Base-by-base conservation (phyloP, 305 asterid genomes). In the Fraxinus paxiana region DNA sequence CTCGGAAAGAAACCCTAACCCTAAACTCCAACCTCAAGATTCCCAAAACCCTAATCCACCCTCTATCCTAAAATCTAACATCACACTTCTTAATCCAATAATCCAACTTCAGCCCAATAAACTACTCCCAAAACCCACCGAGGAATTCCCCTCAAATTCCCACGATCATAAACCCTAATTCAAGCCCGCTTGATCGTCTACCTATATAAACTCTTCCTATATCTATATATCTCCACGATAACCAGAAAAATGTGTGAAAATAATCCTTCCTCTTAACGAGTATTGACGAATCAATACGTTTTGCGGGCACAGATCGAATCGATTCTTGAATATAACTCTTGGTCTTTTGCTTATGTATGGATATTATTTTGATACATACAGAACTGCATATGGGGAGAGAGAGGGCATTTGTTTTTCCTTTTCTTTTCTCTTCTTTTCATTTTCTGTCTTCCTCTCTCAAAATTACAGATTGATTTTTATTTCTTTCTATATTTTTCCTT, bases 11-110 rank as follows among this genome's bases (percentile, higher is more conserved):
- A 74, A 79, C 67, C 82, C 81, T 35, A 82, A 79, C 84, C 85
- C 88, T 70, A 84, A 80, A 75, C 86, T 87, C 79, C 81, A 76
- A 76, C 73, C 54, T 54, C 78, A 69, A 18, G 85, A 81, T 41
- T 82, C 87, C 88, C 82, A 79, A 90, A 91, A 87, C 89, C 92
- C 94, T 84, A 90, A 85, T 87, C 75, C 90, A 74, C 76, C 87
- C 80, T 79, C 85, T 85, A 89, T 88, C 96, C 97, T 77, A 51
- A 92, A 94, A 89, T 92, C 97, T 87, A 93, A 84, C 97, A 93
- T 89, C 77, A 77, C 90, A 83, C 83, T 33, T 83, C 54, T 56
- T 84, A 84, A 89, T 86, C 79, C 65, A 83, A 76, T 76, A 83
- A 82, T 83, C 88, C 73, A 81, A 85, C 87, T 79, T 77, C 79